Percentiles rank a stretch among this genome's conserved stretches.
Conservation (phyloP, 2,329 filamentous ascomycete genomes). For the Mariannaea elegans region DNA sequence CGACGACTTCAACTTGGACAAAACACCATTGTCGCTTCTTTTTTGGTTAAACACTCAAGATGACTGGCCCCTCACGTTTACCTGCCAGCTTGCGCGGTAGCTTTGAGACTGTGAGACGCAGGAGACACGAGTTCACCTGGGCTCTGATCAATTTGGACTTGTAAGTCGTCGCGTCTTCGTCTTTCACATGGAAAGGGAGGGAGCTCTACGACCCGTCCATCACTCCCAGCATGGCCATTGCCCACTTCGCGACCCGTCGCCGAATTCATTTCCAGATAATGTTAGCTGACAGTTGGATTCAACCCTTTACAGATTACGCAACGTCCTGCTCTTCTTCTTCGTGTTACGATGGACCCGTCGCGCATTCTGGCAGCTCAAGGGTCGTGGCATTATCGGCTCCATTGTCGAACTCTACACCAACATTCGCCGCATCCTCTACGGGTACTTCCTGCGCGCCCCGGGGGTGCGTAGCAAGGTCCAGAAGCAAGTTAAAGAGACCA, state of each 20-base stretch:
- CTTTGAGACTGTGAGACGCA: conserved; percentile 68
- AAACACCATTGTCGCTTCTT: conserved; percentile 6
- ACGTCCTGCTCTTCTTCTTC: conserved; percentile 90
- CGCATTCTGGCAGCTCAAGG: conserved; percentile 83
- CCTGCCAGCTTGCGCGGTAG: conserved; percentile 76
- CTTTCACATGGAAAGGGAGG: neutral
- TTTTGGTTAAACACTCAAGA: conserved; percentile 43
- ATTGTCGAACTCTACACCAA: conserved; percentile 77
- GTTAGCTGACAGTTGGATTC: conserved; percentile 8
- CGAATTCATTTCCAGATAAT: neutral
- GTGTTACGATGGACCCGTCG: conserved; percentile 84
- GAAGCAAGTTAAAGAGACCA: conserved; percentile 81
- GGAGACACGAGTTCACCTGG: conserved; percentile 63
- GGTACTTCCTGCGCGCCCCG: conserved; percentile 84
- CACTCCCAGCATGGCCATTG: neutral
- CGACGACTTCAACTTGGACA: conserved; percentile 28
- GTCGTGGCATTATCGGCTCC: conserved; percentile 86
- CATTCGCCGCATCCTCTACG: conserved; percentile 78
- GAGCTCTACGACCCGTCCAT: neutral
- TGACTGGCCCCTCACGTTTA: conserved; percentile 75
- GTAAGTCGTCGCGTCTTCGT: conserved; percentile 56
- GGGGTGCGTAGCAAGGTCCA: conserved; percentile 88
- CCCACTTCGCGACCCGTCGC: neutral
- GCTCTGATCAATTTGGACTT: conserved; percentile 73
- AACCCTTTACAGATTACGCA: conserved; percentile 69